Base-by-base conservation (phyloP, 2,329 filamentous ascomycete genomes). In the Pyrenophora seminiperda region DNA sequence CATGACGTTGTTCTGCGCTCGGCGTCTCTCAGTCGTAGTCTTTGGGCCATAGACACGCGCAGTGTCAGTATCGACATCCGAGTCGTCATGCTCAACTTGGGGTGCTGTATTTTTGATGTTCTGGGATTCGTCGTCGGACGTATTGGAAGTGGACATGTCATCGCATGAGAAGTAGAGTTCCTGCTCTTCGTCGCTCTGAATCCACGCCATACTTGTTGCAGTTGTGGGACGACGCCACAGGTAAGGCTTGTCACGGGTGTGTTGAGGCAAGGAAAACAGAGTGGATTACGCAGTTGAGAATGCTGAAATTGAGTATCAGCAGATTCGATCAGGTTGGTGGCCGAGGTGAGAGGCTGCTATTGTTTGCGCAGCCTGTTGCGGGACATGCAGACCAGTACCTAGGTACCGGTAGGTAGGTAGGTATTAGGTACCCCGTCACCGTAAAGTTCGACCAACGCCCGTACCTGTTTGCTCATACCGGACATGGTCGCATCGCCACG, bases 1-100 rank as follows among this genome's bases (percentile, higher is more conserved):
- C 65, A 80, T 76, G 4, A 75, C 63, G 9, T 70, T 70, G 38
- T 75, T 75, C 54, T 79, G 76, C 13, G 63, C 70, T 27, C 68
- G 67, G 7, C 73, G 68, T 54, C 70, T 75, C 53, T 79, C 71
- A 7, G 56, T 58, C 5, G 54, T 68, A 5, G 68, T 70, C n/a
- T 43, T 47, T 1, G 68, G 58, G 2, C 47, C 59, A 37, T 68
- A 65, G 3, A 53, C 41, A 13, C 44, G 57, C n/a, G 56, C 17
- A 17, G 48, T 36, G 7, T 70, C 67, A 19, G 42, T 48, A 15
- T 72, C 69, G n/a, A 54, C 37, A 29, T 71, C 66, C 1, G 56
- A 56, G 13, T 66, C 59, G 6, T 59, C 52, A 32, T 66, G 53
- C 10, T 52, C 42, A n/a, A 38, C 45, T 18, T 18, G 15, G 3